Percentiles rank a stretch among this genome's conserved stretches.
Evolutionary conservation across 31 red algal genomes (phyloP).

Genomic region (Asparagopsis taxiformis): DNA sequence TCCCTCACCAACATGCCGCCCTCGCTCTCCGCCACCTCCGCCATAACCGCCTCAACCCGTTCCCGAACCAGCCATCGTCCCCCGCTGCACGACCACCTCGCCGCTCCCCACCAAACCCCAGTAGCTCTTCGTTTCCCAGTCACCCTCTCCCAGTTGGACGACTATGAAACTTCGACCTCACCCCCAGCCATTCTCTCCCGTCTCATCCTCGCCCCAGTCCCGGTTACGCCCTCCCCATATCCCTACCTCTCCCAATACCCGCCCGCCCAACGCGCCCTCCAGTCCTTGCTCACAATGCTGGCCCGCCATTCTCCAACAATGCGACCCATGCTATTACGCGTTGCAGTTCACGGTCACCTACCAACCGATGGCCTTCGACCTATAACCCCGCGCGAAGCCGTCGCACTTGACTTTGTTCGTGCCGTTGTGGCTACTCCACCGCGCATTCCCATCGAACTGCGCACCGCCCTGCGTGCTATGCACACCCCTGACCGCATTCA

Average conservation of each 20-base stretch:
- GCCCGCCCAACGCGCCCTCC: neutral
- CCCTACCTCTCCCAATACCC: neutral
- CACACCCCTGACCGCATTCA: slow-evolving; percentile 10
- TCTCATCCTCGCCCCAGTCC: neutral
- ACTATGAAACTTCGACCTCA: too few species aligned
- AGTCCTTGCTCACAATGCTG: neutral
- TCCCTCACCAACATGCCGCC: too few species aligned
- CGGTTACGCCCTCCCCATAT: neutral
- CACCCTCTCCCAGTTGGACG: too few species aligned
- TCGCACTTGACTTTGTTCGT: slow-evolving; percentile 35
- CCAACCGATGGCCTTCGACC: neutral
- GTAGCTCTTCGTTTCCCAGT: too few species aligned
- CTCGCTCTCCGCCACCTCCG: too few species aligned
- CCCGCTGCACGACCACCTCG: too few species aligned
- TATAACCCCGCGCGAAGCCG: slow-evolving; percentile 17
- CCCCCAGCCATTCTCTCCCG: too few species aligned
- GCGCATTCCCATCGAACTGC: slow-evolving; percentile 26
- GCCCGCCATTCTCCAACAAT: neutral
- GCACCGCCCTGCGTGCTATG: slow-evolving; percentile 12
- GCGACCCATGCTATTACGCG: slow-evolving; percentile 1
- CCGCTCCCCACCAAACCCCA: too few species aligned
- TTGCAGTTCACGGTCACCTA: slow-evolving; percentile 17
- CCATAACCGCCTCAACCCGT: neutral
- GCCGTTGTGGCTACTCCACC: slow-evolving; percentile 20
- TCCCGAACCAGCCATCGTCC: neutral